Evolutionary conservation across 331 rosid species (phyloP), one percentile per base, ranked within the genome.

Genomic region (Prunus yedoensis): DNA sequence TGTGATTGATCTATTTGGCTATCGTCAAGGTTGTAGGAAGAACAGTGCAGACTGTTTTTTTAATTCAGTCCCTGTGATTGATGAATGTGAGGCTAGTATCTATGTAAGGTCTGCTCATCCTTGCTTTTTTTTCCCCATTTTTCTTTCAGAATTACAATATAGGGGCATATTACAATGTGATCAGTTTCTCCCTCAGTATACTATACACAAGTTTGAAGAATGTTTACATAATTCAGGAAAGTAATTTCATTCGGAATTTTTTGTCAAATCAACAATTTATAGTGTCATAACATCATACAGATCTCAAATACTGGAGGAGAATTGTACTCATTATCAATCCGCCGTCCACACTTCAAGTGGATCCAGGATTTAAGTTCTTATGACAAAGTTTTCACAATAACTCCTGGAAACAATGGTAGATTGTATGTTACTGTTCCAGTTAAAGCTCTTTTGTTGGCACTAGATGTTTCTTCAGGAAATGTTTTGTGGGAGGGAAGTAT

Each of bases 31-130:
- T 78, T 93, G 98, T 78, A 47, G 78, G 61, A 89, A 82, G 81
- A 89, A 89, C 73, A 59, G 11, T 1, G 86, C 83, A 21, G 80
- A 82, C 74, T 93, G 97, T 71, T 84, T 74, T 68, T 93, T 93
- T 78, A 71, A 82, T 27, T 91, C 98, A 8, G 80, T 50, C 25
- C 93, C 97, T 3, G 79, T 91, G 80, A 80, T 93, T 80, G 97
- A 93, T 88, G 93, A 78, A 82, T 91, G 98, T 23, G 97, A 93
- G 82, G 96, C 87, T 73, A 87, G 87, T 77, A 76, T 91, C 41
- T 91, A 93, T 81, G 93, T 91, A 87, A 80, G 94, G 35, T 59
- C 84, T 66, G n/a, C 79, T 78, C 63, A 5, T 65, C 83, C 78
- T 57, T 82, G 38, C 8, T 70, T 64, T 53, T 53, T 10, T 5